Conservation (phyloP, 108 stramenopile species). For the Nitzschia sp. region DNA sequence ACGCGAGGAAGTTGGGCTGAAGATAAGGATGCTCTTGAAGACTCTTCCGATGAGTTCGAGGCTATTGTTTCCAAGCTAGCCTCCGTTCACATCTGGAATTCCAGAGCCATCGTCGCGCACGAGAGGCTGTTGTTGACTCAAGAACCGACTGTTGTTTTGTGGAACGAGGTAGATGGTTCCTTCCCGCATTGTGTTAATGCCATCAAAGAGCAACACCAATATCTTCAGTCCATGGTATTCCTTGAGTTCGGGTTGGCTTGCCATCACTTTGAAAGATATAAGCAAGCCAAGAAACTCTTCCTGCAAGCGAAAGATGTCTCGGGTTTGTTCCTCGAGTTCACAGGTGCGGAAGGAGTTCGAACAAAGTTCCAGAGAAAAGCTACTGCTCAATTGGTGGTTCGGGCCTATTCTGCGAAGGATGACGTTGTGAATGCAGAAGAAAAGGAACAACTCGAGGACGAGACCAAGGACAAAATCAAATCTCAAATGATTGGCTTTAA, state of each 20-base stretch:
- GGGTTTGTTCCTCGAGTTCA: conserved; percentile 70
- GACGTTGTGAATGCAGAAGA: not conserved
- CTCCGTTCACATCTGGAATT: conserved; percentile 52
- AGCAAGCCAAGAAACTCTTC: conserved; percentile 64
- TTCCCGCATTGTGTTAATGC: conserved; percentile 26
- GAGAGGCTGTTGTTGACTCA: conserved; percentile 64
- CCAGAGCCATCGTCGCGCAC: conserved; percentile 71
- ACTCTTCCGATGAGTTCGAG: not conserved
- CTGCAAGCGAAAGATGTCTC: conserved; percentile 50
- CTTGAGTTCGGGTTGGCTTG: conserved; percentile 89
- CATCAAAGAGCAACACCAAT: conserved; percentile 8
- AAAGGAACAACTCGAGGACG: conserved; percentile 2
- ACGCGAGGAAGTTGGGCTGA: conserved; percentile 25
- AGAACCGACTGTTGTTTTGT: conserved; percentile 58
- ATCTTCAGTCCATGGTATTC: conserved; percentile 46
- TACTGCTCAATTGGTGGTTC: conserved; percentile 82
- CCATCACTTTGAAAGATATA: conserved; percentile 71
- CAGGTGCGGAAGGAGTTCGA: conserved; percentile 86
- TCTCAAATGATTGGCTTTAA: conserved; percentile 37
- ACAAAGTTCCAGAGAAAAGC: conserved; percentile 87
- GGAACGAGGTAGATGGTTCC: conserved; percentile 43
- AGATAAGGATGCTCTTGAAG: not conserved
- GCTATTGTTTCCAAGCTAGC: conserved; percentile 16
- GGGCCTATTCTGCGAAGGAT: conserved; percentile 51
- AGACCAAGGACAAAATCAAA: conserved; percentile 13